Base-by-base conservation (phyloP, 2,329 filamentous ascomycete genomes). In the Hortaea sp. region DNA sequence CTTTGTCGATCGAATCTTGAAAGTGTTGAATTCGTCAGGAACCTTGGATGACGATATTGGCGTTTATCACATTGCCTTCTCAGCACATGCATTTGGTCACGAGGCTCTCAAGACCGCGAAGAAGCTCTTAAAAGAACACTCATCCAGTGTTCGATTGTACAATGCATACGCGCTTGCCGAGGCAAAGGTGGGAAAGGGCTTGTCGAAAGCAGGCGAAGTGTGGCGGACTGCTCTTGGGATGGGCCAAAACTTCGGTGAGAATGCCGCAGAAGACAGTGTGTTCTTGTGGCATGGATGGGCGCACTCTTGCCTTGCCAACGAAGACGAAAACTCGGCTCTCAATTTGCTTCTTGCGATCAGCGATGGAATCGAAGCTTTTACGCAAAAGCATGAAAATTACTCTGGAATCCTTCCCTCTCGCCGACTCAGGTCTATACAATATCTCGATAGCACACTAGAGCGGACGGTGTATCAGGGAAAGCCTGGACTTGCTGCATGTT, bases 131-230 rank as follows among this genome's bases (percentile, higher is more conserved):
- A 90, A 85, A 59, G 73, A 73, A 41, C 76, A 78, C 46, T 71
- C 81, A 0, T 71, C 77, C 1, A 83, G 79, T 54, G 62, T 85
- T 3, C 69, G 72, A 10, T 69, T 95, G 0, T 95, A 94, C 65
- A 84, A 88, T 54, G 79, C 81, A 0, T 94, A 90, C 58, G 86
- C 84, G 0, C 66, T 87, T 10, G 78, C 88, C 3, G 86, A 94
- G 63, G 73, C 67, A 53, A 69, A 70, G 1, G 74, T 74, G 29
- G 77, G 73, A 0, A 30, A 30, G 13, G 81, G 83, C 27, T 54
- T 60, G 1, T 71, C 77, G 0, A 69, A 78, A 41, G 81, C 84
- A 4, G 67, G 72, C 20, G 79, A 78, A 43, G 80, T 92, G 0
- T 76, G 90, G 56, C 63, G 72, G 1, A 82, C 83, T 1, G 82